Conservation (phyloP, 2,329 filamentous ascomycete genomes). For the Paracamarosporium sp. region DNA sequence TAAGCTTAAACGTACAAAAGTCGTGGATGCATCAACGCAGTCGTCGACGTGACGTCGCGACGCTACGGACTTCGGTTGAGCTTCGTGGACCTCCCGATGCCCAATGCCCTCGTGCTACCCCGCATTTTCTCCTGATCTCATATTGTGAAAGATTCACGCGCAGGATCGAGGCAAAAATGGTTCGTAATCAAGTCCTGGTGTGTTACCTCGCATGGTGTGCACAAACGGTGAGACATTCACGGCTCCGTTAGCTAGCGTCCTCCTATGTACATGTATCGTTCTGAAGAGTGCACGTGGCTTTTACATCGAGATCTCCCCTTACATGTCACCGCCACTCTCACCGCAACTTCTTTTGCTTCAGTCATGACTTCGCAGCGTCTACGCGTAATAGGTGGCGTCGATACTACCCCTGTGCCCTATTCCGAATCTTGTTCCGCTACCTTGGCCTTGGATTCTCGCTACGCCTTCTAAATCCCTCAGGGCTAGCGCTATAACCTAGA, state of each 20-base stretch:
- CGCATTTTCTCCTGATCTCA: neutral
- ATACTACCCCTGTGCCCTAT: neutral
- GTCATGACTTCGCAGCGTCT: neutral
- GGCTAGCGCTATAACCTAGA: neutral
- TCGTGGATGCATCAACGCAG: neutral
- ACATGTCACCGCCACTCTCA: no score
- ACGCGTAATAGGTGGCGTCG: neutral
- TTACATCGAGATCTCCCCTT: no score
- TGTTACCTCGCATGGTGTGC: neutral
- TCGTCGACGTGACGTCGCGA: neutral
- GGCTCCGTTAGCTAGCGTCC: neutral
- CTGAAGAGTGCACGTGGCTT: neutral
- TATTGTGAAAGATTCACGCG: neutral
- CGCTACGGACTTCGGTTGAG: slow-evolving; percentile 5
- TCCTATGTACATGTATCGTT: neutral
- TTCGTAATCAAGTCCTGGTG: neutral
- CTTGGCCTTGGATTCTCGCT: neutral
- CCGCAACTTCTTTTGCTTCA: neutral
- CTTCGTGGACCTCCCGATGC: neutral
- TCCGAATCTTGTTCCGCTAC: neutral
- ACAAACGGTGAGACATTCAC: neutral
- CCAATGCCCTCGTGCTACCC: neutral
- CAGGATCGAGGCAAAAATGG: neutral
- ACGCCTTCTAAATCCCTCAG: neutral
- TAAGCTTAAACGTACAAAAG: neutral